phyloP scores from a whole-genome alignment of 225 moss, liverwort and hornwort genomes.

The Thuidium tamariscinum region DNA sequence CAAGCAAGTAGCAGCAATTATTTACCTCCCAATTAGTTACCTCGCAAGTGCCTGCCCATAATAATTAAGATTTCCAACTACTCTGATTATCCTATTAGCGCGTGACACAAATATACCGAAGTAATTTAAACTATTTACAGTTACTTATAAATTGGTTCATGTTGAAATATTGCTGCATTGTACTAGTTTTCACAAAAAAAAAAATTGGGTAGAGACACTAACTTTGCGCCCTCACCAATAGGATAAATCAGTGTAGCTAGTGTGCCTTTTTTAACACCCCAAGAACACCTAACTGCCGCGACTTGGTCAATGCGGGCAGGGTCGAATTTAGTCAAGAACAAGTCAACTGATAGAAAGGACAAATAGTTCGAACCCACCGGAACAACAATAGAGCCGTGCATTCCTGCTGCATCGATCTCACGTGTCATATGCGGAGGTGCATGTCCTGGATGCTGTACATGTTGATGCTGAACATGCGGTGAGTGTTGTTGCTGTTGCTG shows the following conservation, averaged over 20 bases:
- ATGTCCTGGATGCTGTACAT: conserved; percentile 65
- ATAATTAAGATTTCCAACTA: neutral
- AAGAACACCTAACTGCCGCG: neutral
- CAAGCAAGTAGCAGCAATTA: neutral
- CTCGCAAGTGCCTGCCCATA: neutral
- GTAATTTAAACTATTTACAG: neutral
- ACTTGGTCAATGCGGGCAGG: neutral
- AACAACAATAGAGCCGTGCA: conserved; percentile 40
- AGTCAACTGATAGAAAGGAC: neutral
- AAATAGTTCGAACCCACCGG: conserved; percentile 24
- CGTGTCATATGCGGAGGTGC: conserved; percentile 56
- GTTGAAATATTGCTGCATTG: neutral
- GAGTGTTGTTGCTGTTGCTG: conserved; percentile 66
- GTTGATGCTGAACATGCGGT: conserved; percentile 70
- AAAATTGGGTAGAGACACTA: too few species aligned
- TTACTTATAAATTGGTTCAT: neutral
- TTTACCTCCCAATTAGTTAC: neutral
- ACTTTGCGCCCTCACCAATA: neutral
- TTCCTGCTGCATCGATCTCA: conserved; percentile 43
- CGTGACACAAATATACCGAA: neutral
- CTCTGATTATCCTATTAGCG: neutral
- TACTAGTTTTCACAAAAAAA: neutral
- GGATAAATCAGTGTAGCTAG: neutral
- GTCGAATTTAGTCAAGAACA: neutral
- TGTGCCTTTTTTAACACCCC: neutral